These are phyloP conservation scores for Diaporthe capsici DNA, from an alignment of 2,329 filamentous ascomycete genomes.

Conservation along the genomic window DNA sequence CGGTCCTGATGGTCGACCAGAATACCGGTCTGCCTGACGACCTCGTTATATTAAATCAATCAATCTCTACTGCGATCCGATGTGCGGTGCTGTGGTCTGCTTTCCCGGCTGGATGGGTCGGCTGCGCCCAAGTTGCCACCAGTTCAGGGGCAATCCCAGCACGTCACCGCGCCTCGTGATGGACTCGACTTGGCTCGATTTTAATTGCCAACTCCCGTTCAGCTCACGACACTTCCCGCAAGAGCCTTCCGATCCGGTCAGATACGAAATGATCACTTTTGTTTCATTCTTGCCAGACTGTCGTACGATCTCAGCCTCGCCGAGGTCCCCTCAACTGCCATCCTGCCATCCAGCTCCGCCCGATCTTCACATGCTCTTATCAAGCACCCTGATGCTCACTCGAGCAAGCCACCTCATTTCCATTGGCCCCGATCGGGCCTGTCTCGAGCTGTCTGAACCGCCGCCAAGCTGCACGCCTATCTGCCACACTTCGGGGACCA, in stretches of 20 bases:
- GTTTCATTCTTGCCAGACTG: slow-evolving; percentile 13
- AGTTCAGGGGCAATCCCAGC: slow-evolving; percentile 21
- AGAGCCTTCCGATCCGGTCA: neutral
- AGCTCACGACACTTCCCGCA: neutral
- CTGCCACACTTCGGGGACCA: slow-evolving; percentile 21
- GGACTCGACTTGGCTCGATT: slow-evolving; percentile 25
- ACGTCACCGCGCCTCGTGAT: slow-evolving; percentile 13
- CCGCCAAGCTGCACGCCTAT: slow-evolving; percentile 1
- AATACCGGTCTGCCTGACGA: neutral
- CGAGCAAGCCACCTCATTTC: slow-evolving; percentile 21
- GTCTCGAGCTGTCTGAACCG: neutral
- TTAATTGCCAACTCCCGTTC: slow-evolving; percentile 7
- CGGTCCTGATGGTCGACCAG: slow-evolving; percentile 9
- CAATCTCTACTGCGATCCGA: neutral
- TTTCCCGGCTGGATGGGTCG: slow-evolving; percentile 26
- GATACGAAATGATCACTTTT: neutral
- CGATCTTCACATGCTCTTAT: slow-evolving; percentile 20
- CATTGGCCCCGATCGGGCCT: slow-evolving; percentile 29
- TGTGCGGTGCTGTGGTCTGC: neutral
- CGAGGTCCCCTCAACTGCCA: neutral
- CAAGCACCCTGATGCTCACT: neutral
- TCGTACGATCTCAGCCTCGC: slow-evolving; percentile 31
- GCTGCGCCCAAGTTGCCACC: neutral
- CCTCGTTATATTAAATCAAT: neutral
- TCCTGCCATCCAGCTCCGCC: neutral